Evolutionary conservation across 352 stramenopile species (phyloP).

Genomic region (Aphanomyces invadans): DNA sequence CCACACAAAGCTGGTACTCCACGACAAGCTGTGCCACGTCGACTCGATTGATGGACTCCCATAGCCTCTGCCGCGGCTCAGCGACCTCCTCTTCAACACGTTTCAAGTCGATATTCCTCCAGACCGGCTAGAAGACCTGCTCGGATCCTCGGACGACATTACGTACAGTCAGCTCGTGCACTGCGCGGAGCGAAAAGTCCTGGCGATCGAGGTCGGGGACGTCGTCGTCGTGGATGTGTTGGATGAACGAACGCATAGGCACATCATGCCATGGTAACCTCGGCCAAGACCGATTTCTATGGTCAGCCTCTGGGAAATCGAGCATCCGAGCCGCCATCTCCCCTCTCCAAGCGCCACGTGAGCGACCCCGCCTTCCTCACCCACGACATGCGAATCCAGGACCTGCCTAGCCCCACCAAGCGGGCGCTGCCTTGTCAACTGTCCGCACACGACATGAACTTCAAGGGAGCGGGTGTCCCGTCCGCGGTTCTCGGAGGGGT

Average conservation of each 20-base stretch:
- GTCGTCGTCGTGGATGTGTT: no score
- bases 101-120: slow-evolving; percentile 13
- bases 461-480: no score
- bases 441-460: no score
- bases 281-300: not conserved
- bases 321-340: not conserved
- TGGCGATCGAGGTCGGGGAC: not conserved
- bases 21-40: not conserved
- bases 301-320: not conserved
- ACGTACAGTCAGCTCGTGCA: slow-evolving; percentile 14
- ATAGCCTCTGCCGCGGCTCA: not conserved
- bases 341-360: not conserved
- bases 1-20: slow-evolving; percentile 4
- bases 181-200: not conserved
- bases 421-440: not conserved
- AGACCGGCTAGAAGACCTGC: not conserved
- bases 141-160: not conserved
- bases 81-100: not conserved
- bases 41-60: not conserved
- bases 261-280: not conserved
- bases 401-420: not conserved
- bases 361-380: not conserved
- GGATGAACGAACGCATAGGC: not conserved
- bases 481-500: not conserved
- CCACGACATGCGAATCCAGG: slow-evolving; percentile 7